Percentiles rank a stretch among this genome's conserved stretches.
Evolutionary conservation across 768 basidiomycete species (phyloP).

Genomic region (Peribolospora baueri): DNA sequence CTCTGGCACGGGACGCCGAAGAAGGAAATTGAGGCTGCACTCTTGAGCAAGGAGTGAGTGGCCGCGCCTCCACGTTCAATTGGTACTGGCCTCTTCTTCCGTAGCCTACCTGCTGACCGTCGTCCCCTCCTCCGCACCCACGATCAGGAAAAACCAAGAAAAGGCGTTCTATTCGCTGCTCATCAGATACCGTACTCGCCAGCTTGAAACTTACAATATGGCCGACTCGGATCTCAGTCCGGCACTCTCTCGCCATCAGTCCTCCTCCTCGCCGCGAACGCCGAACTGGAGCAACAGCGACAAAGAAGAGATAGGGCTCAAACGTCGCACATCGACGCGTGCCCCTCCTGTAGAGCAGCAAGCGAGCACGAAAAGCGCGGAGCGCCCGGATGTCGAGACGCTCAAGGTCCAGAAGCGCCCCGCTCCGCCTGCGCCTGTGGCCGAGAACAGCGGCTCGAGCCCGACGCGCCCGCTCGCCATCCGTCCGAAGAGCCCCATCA

Average conservation of each 20-base stretch:
- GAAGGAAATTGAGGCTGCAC: conserved; percentile 40
- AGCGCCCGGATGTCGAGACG: too few relatives aligned
- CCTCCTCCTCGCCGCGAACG: conserved; percentile 25
- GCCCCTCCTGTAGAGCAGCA: too few relatives aligned
- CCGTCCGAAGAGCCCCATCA: too few relatives aligned
- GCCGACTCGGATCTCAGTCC: conserved; percentile 24
- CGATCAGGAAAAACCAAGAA: conserved; percentile 53
- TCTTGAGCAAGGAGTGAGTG: conserved; percentile 28
- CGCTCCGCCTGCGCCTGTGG: too few relatives aligned
- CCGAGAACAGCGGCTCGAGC: too few relatives aligned
- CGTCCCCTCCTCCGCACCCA: neutral
- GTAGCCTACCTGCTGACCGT: neutral
- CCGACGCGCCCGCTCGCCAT: too few relatives aligned
- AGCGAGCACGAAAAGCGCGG: too few relatives aligned
- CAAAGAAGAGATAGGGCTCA: too few relatives aligned
- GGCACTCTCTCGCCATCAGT: conserved; percentile 26
- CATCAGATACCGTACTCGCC: conserved; percentile 52
- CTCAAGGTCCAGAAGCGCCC: too few relatives aligned
- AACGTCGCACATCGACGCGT: too few relatives aligned
- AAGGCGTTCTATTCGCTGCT: conserved; percentile 86
- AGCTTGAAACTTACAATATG: conserved; percentile 41
- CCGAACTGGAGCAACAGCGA: neutral
- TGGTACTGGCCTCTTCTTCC: neutral
- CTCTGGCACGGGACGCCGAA: conserved; percentile 68
- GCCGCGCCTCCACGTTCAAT: neutral